Percentiles rank a stretch among this genome's conserved stretches.
Evolutionary conservation across 805 yeast genomes (phyloP).

Genomic region (Starmerella riodocensis): DNA sequence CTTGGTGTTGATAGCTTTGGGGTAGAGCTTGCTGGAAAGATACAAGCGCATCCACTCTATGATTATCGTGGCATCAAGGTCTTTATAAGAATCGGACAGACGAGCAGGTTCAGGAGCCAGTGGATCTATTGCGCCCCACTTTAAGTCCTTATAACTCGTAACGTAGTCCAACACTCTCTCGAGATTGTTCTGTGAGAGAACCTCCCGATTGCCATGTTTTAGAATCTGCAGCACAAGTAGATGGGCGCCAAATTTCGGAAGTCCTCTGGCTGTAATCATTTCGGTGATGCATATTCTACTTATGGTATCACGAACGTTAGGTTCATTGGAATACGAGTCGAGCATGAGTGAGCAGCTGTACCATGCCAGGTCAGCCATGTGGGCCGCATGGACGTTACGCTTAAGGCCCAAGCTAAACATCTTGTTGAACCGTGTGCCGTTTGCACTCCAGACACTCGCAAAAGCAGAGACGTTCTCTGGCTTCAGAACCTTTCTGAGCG

Average conservation of each 20-base stretch:
- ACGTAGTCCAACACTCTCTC: conserved; percentile 9
- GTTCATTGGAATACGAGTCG: not conserved
- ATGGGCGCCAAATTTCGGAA: conserved; percentile 13
- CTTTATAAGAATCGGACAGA: conserved; percentile 3
- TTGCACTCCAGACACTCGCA: conserved; percentile 5
- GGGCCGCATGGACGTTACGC: conserved; percentile 10
- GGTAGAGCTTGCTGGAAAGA: not conserved
- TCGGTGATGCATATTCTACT: not conserved
- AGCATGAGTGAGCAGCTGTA: conserved; percentile 4
- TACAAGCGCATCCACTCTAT: conserved; percentile 10
- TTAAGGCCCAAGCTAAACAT: conserved; percentile 5
- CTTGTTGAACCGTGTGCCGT: conserved; percentile 1
- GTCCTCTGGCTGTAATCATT: conserved; percentile 5
- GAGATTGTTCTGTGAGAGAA: not conserved
- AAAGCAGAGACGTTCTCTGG: not conserved
- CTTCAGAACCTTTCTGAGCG: not conserved
- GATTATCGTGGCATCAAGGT: conserved; percentile 3
- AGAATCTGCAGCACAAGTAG: not conserved
- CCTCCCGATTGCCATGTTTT: not conserved
- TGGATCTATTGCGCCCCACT: not conserved
- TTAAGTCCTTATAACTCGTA: not conserved
- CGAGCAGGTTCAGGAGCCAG: conserved; percentile 6
- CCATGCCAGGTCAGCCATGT: conserved; percentile 19
- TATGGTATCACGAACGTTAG: not conserved
- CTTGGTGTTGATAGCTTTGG: not conserved